Conservation (phyloP, 345 rosid species). For the Melastoma malabathricum region DNA sequence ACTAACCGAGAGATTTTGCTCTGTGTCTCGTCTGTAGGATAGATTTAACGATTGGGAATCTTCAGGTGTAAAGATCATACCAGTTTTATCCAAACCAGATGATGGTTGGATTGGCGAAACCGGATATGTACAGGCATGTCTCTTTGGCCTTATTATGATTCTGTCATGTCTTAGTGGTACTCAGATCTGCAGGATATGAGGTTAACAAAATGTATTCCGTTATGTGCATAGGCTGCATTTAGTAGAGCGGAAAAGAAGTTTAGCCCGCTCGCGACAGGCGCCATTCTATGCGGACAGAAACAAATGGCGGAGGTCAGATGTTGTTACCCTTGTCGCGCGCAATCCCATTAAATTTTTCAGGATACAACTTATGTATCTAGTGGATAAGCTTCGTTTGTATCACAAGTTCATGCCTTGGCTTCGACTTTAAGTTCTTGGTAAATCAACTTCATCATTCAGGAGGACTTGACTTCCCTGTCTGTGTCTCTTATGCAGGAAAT, state of each 20-base stretch:
- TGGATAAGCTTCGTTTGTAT: no score
- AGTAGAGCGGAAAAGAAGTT: constrained; percentile 46
- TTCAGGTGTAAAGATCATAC: constrained; percentile 68
- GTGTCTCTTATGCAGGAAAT: constrained; percentile 51
- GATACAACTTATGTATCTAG: background rate
- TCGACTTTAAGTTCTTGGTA: no score
- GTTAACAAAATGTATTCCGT: background rate
- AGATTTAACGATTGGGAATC: constrained; percentile 86
- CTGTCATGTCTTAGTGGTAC: background rate
- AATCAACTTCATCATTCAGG: no score
- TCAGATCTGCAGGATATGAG: no score
- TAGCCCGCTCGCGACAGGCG: constrained; percentile 54
- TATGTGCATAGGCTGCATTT: constrained; percentile 68
- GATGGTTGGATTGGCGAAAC: constrained; percentile 74
- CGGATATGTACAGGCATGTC: constrained; percentile 76
- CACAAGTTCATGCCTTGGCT: no score
- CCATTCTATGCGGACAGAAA: constrained; percentile 80
- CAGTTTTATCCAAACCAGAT: constrained; percentile 85
- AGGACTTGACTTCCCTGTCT: no score
- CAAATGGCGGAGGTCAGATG: constrained; percentile 89
- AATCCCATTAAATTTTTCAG: background rate
- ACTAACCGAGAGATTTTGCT: background rate
- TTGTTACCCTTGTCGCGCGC: constrained; percentile 1
- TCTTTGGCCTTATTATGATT: background rate
- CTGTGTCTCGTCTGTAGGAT: constrained; percentile 39